These are phyloP conservation scores for Penicillium sp. DNA, from an alignment of 2,329 filamentous ascomycete species.

Conservation along the genomic window DNA sequence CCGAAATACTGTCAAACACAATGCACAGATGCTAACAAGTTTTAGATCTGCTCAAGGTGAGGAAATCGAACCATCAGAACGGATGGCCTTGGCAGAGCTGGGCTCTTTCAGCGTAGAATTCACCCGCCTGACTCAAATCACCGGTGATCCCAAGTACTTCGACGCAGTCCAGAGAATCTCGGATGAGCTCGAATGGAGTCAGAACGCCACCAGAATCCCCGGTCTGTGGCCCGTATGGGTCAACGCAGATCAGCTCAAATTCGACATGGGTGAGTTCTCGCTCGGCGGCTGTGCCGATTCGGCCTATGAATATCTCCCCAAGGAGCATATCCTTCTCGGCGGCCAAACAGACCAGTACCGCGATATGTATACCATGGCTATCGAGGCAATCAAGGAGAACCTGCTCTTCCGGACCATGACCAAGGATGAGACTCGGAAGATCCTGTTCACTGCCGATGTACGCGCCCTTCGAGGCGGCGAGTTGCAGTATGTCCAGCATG, in stretches of 20 bases:
- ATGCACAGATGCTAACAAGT: conserved; percentile 37
- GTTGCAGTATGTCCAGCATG: conserved; percentile 22
- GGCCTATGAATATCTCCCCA: conserved; percentile 49
- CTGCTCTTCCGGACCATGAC: conserved; percentile 46
- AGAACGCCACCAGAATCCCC: conserved; percentile 64
- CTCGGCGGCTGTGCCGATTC: conserved; percentile 48
- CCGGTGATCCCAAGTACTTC: conserved; percentile 75
- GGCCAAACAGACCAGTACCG: conserved; percentile 40
- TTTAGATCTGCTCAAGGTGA: conserved; percentile 30
- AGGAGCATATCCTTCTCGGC: conserved; percentile 46
- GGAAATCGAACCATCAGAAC: conserved; percentile 50
- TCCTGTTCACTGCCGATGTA: conserved; percentile 40
- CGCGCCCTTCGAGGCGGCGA: conserved; percentile 17
- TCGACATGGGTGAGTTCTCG: conserved; percentile 35
- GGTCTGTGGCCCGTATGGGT: conserved; percentile 77
- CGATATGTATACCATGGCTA: conserved; percentile 42
- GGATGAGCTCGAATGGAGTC: conserved; percentile 68
- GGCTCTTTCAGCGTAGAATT: conserved; percentile 86
- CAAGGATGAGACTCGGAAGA: conserved; percentile 33
- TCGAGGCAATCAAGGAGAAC: conserved; percentile 38
- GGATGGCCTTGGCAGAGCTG: conserved; percentile 64
- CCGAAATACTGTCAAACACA: not conserved
- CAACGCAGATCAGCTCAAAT: conserved; percentile 48
- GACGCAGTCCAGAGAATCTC: conserved; percentile 84
- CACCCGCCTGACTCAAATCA: conserved; percentile 80